Conservation (phyloP, 306 rosid species). For the Hippophae rhamnoides region DNA sequence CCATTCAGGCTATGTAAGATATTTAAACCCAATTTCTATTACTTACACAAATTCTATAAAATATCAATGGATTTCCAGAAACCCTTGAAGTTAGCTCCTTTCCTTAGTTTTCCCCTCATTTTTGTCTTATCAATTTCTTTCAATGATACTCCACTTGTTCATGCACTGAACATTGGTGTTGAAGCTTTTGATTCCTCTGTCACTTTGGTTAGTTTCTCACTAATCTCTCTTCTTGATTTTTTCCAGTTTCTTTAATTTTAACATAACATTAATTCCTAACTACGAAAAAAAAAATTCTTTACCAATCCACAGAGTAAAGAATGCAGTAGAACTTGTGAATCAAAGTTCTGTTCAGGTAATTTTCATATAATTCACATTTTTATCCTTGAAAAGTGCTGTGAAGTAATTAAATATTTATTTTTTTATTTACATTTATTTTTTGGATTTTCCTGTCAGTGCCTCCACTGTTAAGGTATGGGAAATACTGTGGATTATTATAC, state of each 20-base stretch:
- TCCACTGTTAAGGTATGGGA: slow-evolving; percentile 82
- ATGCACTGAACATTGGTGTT: slow-evolving; percentile 68
- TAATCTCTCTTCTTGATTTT: neutral
- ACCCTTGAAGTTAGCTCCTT: slow-evolving; percentile 23
- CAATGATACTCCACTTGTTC: slow-evolving; percentile 7
- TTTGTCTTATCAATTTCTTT: slow-evolving; percentile 13
- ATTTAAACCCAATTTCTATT: too few relatives aligned
- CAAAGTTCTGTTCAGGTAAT: slow-evolving; percentile 83
- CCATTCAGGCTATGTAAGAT: too few relatives aligned
- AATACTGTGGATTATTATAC: slow-evolving; percentile 78
- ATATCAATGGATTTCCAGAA: slow-evolving; percentile 28
- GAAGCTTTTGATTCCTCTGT: slow-evolving; percentile 50
- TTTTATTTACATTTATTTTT: neutral
- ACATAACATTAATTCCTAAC: too few relatives aligned
- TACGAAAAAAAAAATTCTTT: neutral
- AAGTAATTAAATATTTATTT: neutral
- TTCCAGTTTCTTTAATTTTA: neutral
- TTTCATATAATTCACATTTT: neutral
- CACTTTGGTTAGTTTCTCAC: slow-evolving; percentile 31
- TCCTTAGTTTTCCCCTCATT: slow-evolving; percentile 9
- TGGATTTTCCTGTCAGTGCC: slow-evolving; percentile 39
- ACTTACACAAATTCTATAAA: too few relatives aligned
- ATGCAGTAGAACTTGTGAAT: slow-evolving; percentile 82
- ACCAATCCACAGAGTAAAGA: slow-evolving; percentile 51
- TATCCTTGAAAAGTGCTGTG: neutral